Percentiles rank a stretch among this genome's conserved stretches.
Conservation (phyloP, 805 yeast genomes). For the Ogataea philodendri region DNA sequence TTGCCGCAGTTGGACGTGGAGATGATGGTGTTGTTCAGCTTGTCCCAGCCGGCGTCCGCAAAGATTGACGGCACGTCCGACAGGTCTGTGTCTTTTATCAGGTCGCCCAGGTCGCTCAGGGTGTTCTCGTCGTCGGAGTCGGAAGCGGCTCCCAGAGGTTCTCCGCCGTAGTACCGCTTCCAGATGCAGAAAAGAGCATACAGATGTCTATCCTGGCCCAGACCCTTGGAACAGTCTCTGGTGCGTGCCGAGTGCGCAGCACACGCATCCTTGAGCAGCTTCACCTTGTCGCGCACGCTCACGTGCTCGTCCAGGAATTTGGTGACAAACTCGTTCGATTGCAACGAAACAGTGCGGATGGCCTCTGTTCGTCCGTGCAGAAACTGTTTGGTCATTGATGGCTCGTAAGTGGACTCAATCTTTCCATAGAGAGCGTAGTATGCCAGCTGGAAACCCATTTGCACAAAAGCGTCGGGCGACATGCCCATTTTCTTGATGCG, state of each 20-base stretch:
- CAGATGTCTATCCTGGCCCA: slow-evolving; percentile 90
- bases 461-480: slow-evolving; percentile 93
- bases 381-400: slow-evolving; percentile 90
- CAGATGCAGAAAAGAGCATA: slow-evolving; percentile 86
- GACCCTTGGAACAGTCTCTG: slow-evolving; percentile 65
- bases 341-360: slow-evolving; percentile 76
- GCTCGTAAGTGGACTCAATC: slow-evolving; percentile 92
- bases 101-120: slow-evolving; percentile 29
- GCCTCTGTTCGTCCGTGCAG: slow-evolving; percentile 94
- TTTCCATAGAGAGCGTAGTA: slow-evolving; percentile 90
- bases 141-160: slow-evolving; percentile 26
- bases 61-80: slow-evolving; percentile 67
- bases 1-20: slow-evolving; percentile 92
- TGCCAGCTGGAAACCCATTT: slow-evolving; percentile 91
- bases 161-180: slow-evolving; percentile 55
- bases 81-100: slow-evolving; percentile 24
- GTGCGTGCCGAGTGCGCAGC: slow-evolving; percentile 65
- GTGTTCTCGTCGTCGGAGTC: slow-evolving; percentile 36
- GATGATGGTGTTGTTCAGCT: slow-evolving; percentile 72
- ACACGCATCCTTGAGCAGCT: slow-evolving; percentile 67
- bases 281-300: slow-evolving; percentile 56
- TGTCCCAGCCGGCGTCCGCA: slow-evolving; percentile 86
- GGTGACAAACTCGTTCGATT: slow-evolving; percentile 78
- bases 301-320: slow-evolving; percentile 72
- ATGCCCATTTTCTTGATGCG: slow-evolving; percentile 79